A percentile compares a stretch with the other conserved stretches of the same genome.
phyloP scores from a whole-genome alignment of 2,329 filamentous ascomycete species.

The Leptographium galeiforme region DNA sequence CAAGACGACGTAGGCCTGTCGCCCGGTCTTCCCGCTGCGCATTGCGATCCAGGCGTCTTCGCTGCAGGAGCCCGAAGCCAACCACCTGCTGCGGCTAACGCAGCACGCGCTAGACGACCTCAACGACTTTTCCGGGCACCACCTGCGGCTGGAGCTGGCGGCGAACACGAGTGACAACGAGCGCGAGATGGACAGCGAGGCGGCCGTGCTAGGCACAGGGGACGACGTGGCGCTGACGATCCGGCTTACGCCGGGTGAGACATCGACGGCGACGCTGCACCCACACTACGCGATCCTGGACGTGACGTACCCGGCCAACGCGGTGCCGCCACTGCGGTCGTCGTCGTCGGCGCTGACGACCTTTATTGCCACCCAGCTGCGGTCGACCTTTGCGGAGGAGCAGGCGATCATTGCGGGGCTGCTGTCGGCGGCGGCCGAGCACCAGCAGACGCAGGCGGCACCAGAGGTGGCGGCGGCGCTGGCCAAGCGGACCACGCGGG shows the following conservation, averaged over 20 bases:
- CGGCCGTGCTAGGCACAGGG: slow-evolving; percentile 18
- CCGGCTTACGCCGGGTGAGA: slow-evolving; percentile 51
- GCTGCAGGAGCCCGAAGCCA: slow-evolving; percentile 52
- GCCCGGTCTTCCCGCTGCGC: slow-evolving; percentile 74
- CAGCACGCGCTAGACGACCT: slow-evolving; percentile 78
- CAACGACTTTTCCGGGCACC: slow-evolving; percentile 75
- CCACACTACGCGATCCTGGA: slow-evolving; percentile 59
- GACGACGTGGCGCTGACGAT: slow-evolving; percentile 53
- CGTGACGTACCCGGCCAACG: slow-evolving; percentile 60
- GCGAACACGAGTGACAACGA: slow-evolving; percentile 15
- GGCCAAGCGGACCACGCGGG: slow-evolving; percentile 63
- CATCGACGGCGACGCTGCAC: slow-evolving; percentile 50
- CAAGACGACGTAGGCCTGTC: slow-evolving; percentile 51
- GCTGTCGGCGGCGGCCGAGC: slow-evolving; percentile 41
- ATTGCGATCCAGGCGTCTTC: slow-evolving; percentile 62
- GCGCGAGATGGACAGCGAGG: slow-evolving; percentile 16
- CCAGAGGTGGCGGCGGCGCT: no score
- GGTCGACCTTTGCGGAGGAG: slow-evolving; percentile 73
- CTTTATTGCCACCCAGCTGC: slow-evolving; percentile 67
- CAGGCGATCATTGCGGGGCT: slow-evolving; percentile 72
- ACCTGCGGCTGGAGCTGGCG: slow-evolving; percentile 55
- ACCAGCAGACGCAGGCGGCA: slow-evolving; percentile 30
- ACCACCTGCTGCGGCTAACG: slow-evolving; percentile 63
- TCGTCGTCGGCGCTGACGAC: slow-evolving; percentile 61
- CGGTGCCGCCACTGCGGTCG: slow-evolving; percentile 51